Base-by-base conservation (phyloP, 129 eudicot species). In the Arctium lappa region DNA sequence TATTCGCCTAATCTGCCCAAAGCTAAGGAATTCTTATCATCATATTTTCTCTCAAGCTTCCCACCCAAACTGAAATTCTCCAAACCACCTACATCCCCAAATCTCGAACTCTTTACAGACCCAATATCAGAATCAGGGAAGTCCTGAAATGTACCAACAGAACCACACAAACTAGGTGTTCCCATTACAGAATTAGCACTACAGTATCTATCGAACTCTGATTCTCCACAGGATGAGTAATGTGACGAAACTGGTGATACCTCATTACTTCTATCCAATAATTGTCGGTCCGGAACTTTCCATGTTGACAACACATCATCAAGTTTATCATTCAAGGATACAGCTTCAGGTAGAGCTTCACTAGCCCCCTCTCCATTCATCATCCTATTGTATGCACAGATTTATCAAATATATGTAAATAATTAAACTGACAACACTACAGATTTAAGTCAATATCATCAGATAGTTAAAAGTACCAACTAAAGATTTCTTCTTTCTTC, bases 151-250 rank as follows among this genome's bases (percentile, higher is more conserved):
- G 89, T 74, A 30, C 91, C 96, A 77, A 86, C 90, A 46, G 92
- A 92, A 74, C 94, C 86, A 80, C 94, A 85, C 40, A 92, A 27
- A 78, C 97, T 95, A 60, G 98, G 94, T 48, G 98, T 95, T 6
- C 98, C 98, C 97, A 92, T 90, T 1, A 82, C 92, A 42, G 98
- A 95, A 86, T 90, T 92, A 46, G 97, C 97, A 82, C 98, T 95
- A 80, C 97, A 95, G 69, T 89, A 95, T 85, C 95, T 87, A 63
- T 92, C 98, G 76, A 91, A 92, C 78, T 95, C 97, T 29, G 97
- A 95, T 72, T 95, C 97, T 16, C 89, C 98, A 74, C 94, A 95
- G 3, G 98, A 95, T 0, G 98, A 92, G 85, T 92, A 92, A 15
- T 77, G 88, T 0, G 98, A 91, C 27, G 90, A 86, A 74, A 85